These are phyloP conservation scores for Przewalskia tangutica DNA, from an alignment of 257 asterid genomes.

Conservation along the genomic window DNA sequence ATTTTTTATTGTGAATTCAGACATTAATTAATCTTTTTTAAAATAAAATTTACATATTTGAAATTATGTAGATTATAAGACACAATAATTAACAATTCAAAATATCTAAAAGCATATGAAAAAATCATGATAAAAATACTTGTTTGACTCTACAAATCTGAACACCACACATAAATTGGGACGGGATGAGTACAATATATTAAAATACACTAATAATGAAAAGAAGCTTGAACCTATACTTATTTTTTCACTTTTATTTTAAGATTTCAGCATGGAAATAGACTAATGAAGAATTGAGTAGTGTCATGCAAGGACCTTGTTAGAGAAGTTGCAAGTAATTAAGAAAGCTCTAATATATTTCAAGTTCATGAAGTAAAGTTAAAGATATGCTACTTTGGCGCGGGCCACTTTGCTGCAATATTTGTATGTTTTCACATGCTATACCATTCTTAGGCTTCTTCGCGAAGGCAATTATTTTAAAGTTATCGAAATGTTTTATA, in stretches of 20 bases:
- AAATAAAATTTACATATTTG: not conserved
- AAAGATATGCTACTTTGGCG: not conserved
- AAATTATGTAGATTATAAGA: not conserved
- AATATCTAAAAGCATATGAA: not conserved
- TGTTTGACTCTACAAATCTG: not conserved
- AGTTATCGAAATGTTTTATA: not conserved
- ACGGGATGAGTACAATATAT: no score
- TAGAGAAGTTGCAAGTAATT: not conserved
- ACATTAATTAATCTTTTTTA: not conserved
- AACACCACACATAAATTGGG: not conserved
- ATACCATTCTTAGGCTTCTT: slow-evolving; percentile 5
- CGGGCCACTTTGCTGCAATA: not conserved
- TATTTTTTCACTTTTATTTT: no score
- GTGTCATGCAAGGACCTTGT: not conserved
- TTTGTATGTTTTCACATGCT: slow-evolving; percentile 9
- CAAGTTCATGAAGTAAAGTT: not conserved
- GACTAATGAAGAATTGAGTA: not conserved
- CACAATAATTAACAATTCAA: not conserved
- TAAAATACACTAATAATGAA: no score
- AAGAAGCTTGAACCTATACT: no score
- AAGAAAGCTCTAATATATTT: not conserved
- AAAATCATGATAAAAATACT: not conserved
- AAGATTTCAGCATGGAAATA: not conserved
- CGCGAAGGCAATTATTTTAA: not conserved
- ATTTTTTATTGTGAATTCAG: not conserved